Percentiles rank a stretch among this genome's conserved stretches.
Evolutionary conservation across 345 rosid genomes (phyloP).

Genomic region (Pugionium dolabratum): DNA sequence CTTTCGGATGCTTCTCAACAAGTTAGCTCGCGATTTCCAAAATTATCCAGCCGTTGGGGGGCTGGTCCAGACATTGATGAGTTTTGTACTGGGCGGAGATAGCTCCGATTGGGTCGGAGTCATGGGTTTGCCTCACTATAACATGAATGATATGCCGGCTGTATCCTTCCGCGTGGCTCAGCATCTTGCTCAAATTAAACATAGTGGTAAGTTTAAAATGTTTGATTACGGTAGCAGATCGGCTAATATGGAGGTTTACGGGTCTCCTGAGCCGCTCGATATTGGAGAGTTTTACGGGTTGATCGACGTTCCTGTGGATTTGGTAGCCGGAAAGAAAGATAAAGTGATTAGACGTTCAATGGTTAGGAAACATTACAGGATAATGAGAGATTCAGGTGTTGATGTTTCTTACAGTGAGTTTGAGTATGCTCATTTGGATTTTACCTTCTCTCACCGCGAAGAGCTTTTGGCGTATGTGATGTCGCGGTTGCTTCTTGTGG

Average conservation of each 20-base stretch:
- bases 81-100: constrained; percentile 82
- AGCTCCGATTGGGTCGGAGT: constrained; percentile 97
- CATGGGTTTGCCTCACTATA: constrained; percentile 85
- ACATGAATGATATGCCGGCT: constrained; percentile 98
- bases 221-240: constrained; percentile 68
- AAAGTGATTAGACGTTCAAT: constrained; percentile 70
- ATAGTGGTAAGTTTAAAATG: constrained; percentile 66
- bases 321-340: constrained; percentile 85
- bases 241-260: constrained; percentile 68
- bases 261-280: constrained; percentile 78
- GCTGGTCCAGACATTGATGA: constrained; percentile 81
- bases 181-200: constrained; percentile 90
- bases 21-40: constrained; percentile 88
- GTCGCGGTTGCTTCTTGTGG: constrained; percentile 71
- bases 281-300: constrained; percentile 67
- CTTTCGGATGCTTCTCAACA: constrained; percentile 88
- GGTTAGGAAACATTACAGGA: constrained; percentile 71
- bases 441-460: constrained; percentile 86
- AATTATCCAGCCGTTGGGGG: constrained; percentile 97
- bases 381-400: constrained; percentile 67
- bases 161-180: constrained; percentile 67
- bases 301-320: constrained; percentile 73
- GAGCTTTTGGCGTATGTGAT: constrained; percentile 80
- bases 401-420: constrained; percentile 73
- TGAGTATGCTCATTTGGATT: constrained; percentile 92